Evolutionary conservation across 805 yeast genomes (phyloP).

Genomic region (Ogataea sp.): DNA sequence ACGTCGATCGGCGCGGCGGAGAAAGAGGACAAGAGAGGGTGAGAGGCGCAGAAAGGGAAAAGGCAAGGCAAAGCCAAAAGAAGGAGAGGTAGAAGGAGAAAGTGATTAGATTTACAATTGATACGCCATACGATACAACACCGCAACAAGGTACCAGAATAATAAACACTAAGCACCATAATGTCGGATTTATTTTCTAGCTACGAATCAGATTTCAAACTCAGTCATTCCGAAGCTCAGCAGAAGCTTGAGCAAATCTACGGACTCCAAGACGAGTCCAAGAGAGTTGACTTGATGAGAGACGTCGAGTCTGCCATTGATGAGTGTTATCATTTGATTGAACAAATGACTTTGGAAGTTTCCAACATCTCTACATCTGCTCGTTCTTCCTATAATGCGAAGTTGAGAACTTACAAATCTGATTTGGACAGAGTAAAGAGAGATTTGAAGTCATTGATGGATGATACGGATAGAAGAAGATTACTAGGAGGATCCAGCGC

Average conservation of each 20-base stretch:
- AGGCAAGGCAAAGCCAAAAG: background rate
- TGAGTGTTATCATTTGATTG: conserved; percentile 72
- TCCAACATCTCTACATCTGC: conserved; percentile 72
- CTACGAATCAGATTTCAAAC: conserved; percentile 66
- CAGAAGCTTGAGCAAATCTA: conserved; percentile 52
- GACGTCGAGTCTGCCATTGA: conserved; percentile 65
- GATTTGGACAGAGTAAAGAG: conserved; percentile 51
- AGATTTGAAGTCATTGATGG: conserved; percentile 47
- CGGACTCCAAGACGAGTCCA: conserved; percentile 35
- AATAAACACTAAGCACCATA: background rate
- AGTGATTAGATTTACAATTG: too few species aligned
- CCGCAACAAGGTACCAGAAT: background rate
- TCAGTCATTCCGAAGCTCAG: conserved; percentile 62
- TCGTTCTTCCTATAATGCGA: conserved; percentile 65
- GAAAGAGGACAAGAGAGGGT: background rate
- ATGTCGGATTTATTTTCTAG: conserved; percentile 49
- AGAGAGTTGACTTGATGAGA: conserved; percentile 45
- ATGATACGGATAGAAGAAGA: conserved; percentile 62
- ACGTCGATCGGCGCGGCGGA: background rate
- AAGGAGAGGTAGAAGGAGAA: background rate
- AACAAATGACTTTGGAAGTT: conserved; percentile 83
- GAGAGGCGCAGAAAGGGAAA: background rate
- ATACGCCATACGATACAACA: too few species aligned
- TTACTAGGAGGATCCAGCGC: conserved; percentile 54
- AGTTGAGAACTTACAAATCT: conserved; percentile 61